phyloP scores from a whole-genome alignment of 2,329 filamentous ascomycete species.

The Aspergillus proliferans region DNA sequence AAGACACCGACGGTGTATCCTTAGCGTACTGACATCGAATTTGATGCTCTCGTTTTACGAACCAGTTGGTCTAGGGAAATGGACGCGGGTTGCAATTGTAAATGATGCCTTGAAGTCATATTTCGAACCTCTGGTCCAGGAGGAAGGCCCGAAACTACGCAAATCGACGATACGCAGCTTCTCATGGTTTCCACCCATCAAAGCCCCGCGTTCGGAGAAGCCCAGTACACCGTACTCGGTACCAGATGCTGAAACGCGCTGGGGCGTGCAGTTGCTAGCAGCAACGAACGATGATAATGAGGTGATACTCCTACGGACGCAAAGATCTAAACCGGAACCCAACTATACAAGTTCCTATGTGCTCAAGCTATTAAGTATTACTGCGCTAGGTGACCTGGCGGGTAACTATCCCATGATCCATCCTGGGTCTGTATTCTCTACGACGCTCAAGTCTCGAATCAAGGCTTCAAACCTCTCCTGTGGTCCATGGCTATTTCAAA shows the following conservation, averaged over 20 bases:
- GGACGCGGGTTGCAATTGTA: constrained; percentile 49
- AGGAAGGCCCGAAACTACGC: constrained; percentile 16
- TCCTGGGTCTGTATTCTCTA: constrained; percentile 25
- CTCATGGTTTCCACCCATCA: constrained; percentile 33
- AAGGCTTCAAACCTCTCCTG: constrained; percentile 24
- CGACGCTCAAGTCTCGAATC: constrained; percentile 17
- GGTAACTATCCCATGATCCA: constrained; percentile 13
- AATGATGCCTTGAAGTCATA: constrained; percentile 44
- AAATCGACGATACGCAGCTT: constrained; percentile 36
- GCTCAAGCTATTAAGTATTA: constrained; percentile 21
- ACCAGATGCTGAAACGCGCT: constrained; percentile 19
- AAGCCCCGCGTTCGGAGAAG: constrained; percentile 8
- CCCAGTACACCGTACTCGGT: constrained; percentile 2
- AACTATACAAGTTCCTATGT: constrained; percentile 9
- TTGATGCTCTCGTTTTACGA: constrained; percentile 53
- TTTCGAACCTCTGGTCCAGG: constrained; percentile 23
- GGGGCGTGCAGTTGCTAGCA: constrained; percentile 31
- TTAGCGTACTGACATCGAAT: constrained; percentile 53
- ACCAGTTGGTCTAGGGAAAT: constrained; percentile 42
- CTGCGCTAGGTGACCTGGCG: constrained; percentile 10
- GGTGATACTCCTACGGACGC: constrained; percentile 25
- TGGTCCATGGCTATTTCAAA: constrained; percentile 26
- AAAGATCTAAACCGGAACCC: constrained; percentile 7
- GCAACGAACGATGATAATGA: constrained; percentile 37
- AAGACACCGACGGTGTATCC: constrained; percentile 47